Conservation (phyloP, 2,329 filamentous ascomycete genomes). For the Orbilia blumenaviensis region DNA sequence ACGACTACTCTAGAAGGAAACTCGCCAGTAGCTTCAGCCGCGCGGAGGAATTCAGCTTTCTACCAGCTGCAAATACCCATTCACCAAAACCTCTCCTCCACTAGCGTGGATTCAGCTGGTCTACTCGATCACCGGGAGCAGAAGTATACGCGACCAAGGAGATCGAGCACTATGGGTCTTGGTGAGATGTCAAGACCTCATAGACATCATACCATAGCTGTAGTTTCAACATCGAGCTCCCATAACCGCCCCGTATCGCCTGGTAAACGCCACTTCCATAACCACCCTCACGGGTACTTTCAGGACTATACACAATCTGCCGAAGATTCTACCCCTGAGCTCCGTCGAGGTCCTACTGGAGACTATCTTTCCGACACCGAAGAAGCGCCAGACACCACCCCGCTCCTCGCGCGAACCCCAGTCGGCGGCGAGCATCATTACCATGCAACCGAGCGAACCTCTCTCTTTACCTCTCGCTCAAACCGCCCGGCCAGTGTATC, state of each 20-base stretch:
- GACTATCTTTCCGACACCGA: conserved; percentile 49
- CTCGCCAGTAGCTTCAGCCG: neutral
- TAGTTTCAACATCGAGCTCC: neutral
- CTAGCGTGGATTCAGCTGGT: conserved; percentile 87
- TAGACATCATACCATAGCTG: conserved; percentile 6
- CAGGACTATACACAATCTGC: conserved; percentile 29
- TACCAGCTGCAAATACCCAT: conserved; percentile 48
- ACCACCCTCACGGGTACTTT: conserved; percentile 29
- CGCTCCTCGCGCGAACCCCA: conserved; percentile 14
- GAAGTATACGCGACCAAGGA: conserved; percentile 70
- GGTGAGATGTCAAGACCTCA: conserved; percentile 24
- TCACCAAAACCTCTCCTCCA: conserved; percentile 74
- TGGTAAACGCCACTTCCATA: conserved; percentile 27
- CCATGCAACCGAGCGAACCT: conserved; percentile 35
- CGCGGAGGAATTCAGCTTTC: conserved; percentile 32
- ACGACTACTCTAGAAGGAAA: neutral
- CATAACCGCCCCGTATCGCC: conserved; percentile 18
- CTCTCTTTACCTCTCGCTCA: neutral
- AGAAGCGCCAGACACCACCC: conserved; percentile 35
- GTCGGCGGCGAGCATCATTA: neutral
- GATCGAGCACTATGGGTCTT: conserved; percentile 64
- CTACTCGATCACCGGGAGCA: conserved; percentile 77
- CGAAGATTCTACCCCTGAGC: conserved; percentile 38
- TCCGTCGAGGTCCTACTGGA: conserved; percentile 44
- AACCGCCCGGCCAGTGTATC: conserved; percentile 61